phyloP scores from a whole-genome alignment of 2,329 filamentous ascomycete genomes.

The Zasmidium angulare region DNA sequence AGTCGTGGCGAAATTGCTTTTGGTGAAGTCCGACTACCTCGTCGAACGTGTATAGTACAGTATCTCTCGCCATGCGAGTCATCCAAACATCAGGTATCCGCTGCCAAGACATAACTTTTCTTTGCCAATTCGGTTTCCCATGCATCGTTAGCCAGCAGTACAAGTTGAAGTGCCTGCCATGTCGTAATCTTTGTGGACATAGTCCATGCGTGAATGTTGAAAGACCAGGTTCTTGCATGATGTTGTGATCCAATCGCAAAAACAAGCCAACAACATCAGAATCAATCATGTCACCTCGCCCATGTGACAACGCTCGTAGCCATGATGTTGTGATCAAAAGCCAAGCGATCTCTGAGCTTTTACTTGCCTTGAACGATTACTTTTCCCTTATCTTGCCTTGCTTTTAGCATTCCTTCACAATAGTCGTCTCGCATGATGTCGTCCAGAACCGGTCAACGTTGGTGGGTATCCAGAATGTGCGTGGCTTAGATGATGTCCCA shows the following conservation, averaged over 20 bases:
- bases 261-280: conserved; percentile 4
- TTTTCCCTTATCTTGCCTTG: conserved; percentile 5
- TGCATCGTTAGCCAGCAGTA: background rate
- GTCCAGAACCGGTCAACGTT: background rate
- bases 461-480: background rate
- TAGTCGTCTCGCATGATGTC: background rate
- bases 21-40: too few species aligned
- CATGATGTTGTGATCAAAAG: conserved; percentile 29
- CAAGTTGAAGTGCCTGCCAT: conserved; percentile 7
- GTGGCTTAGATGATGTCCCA: conserved; percentile 80
- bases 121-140: too few species aligned
- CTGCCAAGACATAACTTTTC: too few species aligned
- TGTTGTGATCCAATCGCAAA: conserved; percentile 21
- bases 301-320: conserved; percentile 10
- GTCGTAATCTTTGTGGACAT: background rate
- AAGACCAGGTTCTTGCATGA: conserved; percentile 8
- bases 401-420: background rate
- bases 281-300: background rate
- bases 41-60: too few species aligned
- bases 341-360: conserved; percentile 7
- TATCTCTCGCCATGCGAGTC: too few species aligned
- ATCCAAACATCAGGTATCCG: too few species aligned
- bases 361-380: conserved; percentile 24
- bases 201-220: background rate
- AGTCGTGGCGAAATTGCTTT: too few species aligned